These are phyloP conservation scores for Begonia peltatifolia DNA, from an alignment of 306 rosid genomes.

Conservation along the genomic window DNA sequence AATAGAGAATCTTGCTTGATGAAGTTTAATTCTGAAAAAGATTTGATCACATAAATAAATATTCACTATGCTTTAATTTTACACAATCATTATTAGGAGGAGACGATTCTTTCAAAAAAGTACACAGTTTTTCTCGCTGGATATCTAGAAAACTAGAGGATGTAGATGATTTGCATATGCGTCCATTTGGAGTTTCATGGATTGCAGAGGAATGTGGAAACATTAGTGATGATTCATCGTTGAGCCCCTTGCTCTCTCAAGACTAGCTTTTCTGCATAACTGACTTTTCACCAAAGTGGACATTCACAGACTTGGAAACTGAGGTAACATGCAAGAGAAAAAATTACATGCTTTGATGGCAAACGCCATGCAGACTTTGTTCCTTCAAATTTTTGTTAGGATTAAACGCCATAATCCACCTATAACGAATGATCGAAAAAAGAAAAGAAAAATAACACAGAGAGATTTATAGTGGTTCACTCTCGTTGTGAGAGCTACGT, in stretches of 20 bases:
- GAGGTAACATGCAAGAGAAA: constrained; percentile 27
- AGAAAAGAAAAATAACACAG: too few species aligned
- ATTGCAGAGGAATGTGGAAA: constrained; percentile 48
- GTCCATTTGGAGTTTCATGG: constrained; percentile 43
- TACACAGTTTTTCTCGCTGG: constrained; percentile 80
- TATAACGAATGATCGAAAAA: too few species aligned
- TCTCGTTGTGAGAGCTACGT: too few species aligned
- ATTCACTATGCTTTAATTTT: constrained; percentile 28
- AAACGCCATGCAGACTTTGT: too few species aligned
- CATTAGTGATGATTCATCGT: constrained; percentile 29
- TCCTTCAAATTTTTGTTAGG: too few species aligned
- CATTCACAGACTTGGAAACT: constrained; percentile 44
- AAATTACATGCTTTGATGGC: too few species aligned
- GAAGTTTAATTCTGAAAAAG: constrained; percentile 20
- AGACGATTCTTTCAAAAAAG: constrained; percentile 28
- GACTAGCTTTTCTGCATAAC: constrained; percentile 74
- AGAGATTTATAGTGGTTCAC: too few species aligned
- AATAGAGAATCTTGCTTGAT: constrained; percentile 25
- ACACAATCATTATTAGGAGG: constrained; percentile 47
- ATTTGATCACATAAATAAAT: constrained; percentile 32
- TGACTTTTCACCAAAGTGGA: constrained; percentile 79
- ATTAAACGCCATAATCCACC: too few species aligned
- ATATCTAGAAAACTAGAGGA: constrained; percentile 74
- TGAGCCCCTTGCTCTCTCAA: constrained; percentile 61
- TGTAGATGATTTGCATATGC: constrained; percentile 44